Conservation (phyloP, 306 rosid genomes). For the Cucurbita moschata region DNA sequence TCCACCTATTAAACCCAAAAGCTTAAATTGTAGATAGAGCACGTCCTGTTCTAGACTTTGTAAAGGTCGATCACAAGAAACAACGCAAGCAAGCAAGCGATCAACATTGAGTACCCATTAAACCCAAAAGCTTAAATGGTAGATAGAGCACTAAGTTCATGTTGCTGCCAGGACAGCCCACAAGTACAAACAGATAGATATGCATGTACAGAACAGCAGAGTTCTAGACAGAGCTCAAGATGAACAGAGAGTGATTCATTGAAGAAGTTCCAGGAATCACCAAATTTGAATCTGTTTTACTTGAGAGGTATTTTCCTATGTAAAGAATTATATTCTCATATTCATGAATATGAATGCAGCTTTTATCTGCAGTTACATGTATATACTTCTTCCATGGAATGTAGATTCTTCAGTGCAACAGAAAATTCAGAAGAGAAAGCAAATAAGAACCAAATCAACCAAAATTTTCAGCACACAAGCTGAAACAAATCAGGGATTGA, state of each 20-base stretch:
- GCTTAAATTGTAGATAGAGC: background rate
- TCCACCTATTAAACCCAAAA: background rate
- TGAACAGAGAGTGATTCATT: background rate
- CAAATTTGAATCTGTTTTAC: background rate
- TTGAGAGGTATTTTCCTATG: constrained; percentile 22
- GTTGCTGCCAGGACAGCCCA: background rate
- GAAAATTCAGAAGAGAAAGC: background rate
- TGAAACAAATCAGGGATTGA: constrained; percentile 38
- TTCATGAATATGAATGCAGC: constrained; percentile 36
- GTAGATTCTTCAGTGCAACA: constrained; percentile 23
- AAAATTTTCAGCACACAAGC: background rate
- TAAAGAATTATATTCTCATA: constrained; percentile 35
- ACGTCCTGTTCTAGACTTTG: too few relatives aligned
- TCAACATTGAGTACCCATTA: background rate
- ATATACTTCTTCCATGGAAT: constrained; percentile 16
- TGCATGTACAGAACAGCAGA: background rate
- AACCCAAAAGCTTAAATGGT: background rate
- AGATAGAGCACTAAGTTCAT: background rate
- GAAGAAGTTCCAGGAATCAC: background rate
- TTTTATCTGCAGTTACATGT: constrained; percentile 46
- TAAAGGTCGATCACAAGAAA: background rate
- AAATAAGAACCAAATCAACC: constrained; percentile 11
- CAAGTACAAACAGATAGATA: background rate
- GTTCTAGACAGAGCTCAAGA: background rate
- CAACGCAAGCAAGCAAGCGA: background rate